Evolutionary conservation across 1,284 basidiomycete genomes (phyloP), one percentile per base, ranked within the genome.

Genomic region (Abortiporus biennis): DNA sequence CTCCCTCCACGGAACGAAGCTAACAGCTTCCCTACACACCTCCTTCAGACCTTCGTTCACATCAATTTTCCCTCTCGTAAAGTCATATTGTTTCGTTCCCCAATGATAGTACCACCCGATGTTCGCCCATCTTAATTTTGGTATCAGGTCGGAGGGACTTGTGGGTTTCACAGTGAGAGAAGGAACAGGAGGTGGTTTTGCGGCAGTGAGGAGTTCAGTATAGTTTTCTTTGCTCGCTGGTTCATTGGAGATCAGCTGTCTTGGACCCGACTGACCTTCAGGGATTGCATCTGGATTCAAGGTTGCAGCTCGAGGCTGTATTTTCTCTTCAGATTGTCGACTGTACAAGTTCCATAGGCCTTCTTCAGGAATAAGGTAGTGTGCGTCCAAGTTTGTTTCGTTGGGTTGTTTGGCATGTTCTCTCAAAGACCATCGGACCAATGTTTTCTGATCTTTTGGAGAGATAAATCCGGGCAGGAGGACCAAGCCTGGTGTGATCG

Each of bases 71-170:
- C 75, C 75, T 50, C 70, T 76, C 0, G 76, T 72, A 50, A 94
- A 92, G 55, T 94, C 89, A 55, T 96, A 96, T 45, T 86, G 81
- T 55, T 95, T 96, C 20, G 80, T 86, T 1, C 88, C 85, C 92
- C 92, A 95, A 65, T 95, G 79, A 60, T 96, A 96, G 41, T 78
- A 86, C 80, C 86, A 89, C 4, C 92, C 92, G 34, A 96, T 85
- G 54, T 94, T 96, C 1, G 90, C 86, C 92, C 92, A 96, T 29
- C 92, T 74, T 27, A 96, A 60, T 57, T 80, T 85, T 0, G 68
- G 67, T n/a, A 92, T 51, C 4, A 93, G 72, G 34, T 71, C 60
- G 0, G 74, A 72, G 1, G 72, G 58, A 2, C 57, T 52, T 1
- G 62, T 49, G 0, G 82, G 68, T 4, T 61, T 66, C 2, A 72